Evolutionary conservation across 148 eudicot genomes (phyloP), one percentile per base, ranked within the genome.

Genomic region (Camellia japonica): DNA sequence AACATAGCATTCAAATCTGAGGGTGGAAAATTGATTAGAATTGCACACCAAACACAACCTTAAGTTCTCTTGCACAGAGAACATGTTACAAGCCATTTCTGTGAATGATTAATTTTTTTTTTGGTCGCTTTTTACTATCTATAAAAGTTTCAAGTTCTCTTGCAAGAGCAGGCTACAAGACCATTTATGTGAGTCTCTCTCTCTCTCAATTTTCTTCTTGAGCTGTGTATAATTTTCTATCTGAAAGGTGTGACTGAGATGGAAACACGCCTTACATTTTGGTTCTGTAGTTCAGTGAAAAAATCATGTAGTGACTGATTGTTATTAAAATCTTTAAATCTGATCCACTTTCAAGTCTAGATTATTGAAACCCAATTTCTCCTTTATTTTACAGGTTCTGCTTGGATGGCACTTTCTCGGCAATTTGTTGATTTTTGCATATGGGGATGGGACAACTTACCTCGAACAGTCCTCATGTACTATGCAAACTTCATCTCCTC

Each of bases 391-490:
- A 16, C 74, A 89, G 91, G 91, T 52, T 89, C 91, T 80, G 91
- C 91, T 47, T 89, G 91, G 91, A 87, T 87, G 91, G 87, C 60
- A n/a, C 89, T 89, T 16, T 89, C 91, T 60, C 87, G 88, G 0
- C 81, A 87, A 19, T 89, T 89, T 54, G 51, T 89, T 10, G 88
- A 89, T 61, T 89, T 81, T 78, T 85, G 85, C 73, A 78, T 89
- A 80, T 85, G 91, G 91, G 91, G 91, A 43, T 89, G 88, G 89
- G 89, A 89, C 84, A 89, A 89, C 85, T 76, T 89, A 43, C 91
- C 89, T 16, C 80, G 91, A 74, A 87, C 88, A 5, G 87, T 89
- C 72, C 89, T 87, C 43, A 89, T 89, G 91, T 89, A 89, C 78
- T 89, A 87, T 49, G 79, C 91, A 51, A 89, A 89, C 78, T 89